These are phyloP conservation scores for Davidsoniella virescens DNA, from an alignment of 2,329 filamentous ascomycete genomes.

Conservation along the genomic window DNA sequence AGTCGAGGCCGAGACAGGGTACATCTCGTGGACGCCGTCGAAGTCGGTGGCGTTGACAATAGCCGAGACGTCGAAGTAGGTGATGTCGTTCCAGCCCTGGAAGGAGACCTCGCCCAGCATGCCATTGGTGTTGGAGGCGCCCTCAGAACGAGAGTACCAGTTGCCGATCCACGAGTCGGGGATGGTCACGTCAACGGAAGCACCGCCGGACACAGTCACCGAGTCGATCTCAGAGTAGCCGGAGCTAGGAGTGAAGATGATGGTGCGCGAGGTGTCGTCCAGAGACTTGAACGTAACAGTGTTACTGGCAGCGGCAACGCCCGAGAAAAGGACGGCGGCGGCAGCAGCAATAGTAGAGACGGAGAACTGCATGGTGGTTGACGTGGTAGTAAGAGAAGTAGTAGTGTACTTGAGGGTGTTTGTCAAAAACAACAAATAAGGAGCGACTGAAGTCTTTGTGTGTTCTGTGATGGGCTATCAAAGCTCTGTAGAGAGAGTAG, in stretches of 20 bases:
- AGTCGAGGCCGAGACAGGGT: slow-evolving; percentile 23
- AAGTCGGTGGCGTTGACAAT: slow-evolving; percentile 36
- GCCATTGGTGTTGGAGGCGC: slow-evolving; percentile 25
- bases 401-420: neutral
- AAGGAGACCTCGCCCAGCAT: slow-evolving; percentile 38
- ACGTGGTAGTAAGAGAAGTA: neutral
- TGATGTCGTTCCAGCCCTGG: slow-evolving; percentile 30
- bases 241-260: slow-evolving; percentile 33
- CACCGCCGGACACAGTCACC: slow-evolving; percentile 24
- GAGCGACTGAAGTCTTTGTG: neutral
- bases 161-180: slow-evolving; percentile 32
- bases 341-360: neutral
- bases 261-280: slow-evolving; percentile 31
- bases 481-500: neutral
- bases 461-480: neutral
- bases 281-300: slow-evolving; percentile 42
- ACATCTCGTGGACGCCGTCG: slow-evolving; percentile 38
- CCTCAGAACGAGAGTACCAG: slow-evolving; percentile 33
- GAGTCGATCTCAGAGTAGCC: slow-evolving; percentile 22
- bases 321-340: slow-evolving; percentile 31
- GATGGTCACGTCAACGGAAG: slow-evolving; percentile 26
- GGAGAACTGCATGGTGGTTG: slow-evolving; percentile 11
- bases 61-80: slow-evolving; percentile 43
- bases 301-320: slow-evolving; percentile 30
- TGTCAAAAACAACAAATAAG: neutral